Evolutionary conservation across 441 rosid species (phyloP).

Genomic region (Hura crepitans): DNA sequence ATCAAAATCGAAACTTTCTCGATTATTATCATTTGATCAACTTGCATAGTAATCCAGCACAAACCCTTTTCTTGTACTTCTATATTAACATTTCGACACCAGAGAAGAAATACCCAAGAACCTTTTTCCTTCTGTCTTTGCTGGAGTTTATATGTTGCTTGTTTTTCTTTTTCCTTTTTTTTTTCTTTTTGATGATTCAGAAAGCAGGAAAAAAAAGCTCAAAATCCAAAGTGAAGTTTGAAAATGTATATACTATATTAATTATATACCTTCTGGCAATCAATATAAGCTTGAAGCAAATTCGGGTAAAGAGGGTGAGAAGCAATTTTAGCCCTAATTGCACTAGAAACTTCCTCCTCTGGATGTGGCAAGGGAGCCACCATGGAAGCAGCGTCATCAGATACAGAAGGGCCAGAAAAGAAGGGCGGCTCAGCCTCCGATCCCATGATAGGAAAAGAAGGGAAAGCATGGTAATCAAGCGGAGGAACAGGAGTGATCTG

Average conservation of each 20-base stretch:
- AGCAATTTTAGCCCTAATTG: slow-evolving; percentile 50
- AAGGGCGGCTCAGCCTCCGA: slow-evolving; percentile 33
- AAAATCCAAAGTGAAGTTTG: not conserved
- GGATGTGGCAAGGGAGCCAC: slow-evolving; percentile 31
- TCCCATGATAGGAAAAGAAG: slow-evolving; percentile 25
- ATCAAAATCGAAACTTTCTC: too few relatives aligned
- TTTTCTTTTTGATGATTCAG: too few relatives aligned
- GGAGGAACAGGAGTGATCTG: slow-evolving; percentile 15
- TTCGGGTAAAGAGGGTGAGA: slow-evolving; percentile 67
- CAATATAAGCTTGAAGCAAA: slow-evolving; percentile 52
- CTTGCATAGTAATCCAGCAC: too few relatives aligned
- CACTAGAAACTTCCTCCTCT: slow-evolving; percentile 34
- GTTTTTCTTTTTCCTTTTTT: too few relatives aligned
- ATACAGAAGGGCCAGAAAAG: slow-evolving; percentile 40
- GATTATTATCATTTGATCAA: not conserved
- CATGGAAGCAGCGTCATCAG: slow-evolving; percentile 50
- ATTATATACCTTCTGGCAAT: slow-evolving; percentile 53
- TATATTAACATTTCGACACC: too few relatives aligned
- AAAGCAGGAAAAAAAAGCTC: not conserved
- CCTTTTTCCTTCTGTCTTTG: not conserved
- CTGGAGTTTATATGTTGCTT: not conserved
- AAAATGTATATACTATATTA: not conserved
- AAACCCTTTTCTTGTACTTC: too few relatives aligned
- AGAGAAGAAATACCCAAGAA: too few relatives aligned
- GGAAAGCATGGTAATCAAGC: slow-evolving; percentile 14